Percentiles rank a stretch among this genome's conserved stretches.
Conservation (phyloP, 1,139 yeast species). For the Saccharomyces pastorianus region DNA sequence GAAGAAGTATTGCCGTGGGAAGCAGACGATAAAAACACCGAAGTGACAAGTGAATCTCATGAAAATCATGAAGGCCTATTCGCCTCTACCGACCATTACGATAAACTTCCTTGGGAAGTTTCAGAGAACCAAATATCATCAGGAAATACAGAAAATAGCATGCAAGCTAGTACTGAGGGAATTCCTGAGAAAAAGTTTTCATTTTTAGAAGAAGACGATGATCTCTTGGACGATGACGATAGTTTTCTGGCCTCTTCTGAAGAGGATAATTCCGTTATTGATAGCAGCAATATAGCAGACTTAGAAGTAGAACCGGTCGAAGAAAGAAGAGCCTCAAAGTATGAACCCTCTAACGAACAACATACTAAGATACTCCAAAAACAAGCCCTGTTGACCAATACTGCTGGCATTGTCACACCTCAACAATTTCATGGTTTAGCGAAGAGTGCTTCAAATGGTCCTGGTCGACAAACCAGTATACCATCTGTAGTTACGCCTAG, state of each 20-base stretch:
- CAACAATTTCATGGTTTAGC: constrained; percentile 1
- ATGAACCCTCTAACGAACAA: constrained; percentile 1
- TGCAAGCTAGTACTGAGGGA: background rate
- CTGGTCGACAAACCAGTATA: background rate
- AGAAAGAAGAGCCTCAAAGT: constrained; percentile 7
- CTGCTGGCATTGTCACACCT: constrained; percentile 6
- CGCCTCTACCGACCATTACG: background rate
- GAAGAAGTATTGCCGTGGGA: constrained; percentile 7
- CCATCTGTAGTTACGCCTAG: background rate
- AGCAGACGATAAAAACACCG: background rate
- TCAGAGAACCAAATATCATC: background rate
- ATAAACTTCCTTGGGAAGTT: constrained; percentile 4
- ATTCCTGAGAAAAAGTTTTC: constrained; percentile 19
- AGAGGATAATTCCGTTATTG: background rate
- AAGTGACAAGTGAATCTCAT: background rate
- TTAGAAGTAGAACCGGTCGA: background rate
- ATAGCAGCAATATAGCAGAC: background rate
- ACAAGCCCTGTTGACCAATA: background rate
- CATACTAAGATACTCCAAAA: background rate
- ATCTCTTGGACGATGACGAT: constrained; percentile 26
- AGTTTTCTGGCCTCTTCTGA: constrained; percentile 26
- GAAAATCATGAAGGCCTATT: constrained; percentile 7
- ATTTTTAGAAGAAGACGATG: constrained; percentile 26
- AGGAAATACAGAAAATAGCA: background rate
- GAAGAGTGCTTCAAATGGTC: background rate